Evolutionary conservation across 306 rosid species (phyloP), one percentile per base, ranked within the genome.

Genomic region (Inga laurina): DNA sequence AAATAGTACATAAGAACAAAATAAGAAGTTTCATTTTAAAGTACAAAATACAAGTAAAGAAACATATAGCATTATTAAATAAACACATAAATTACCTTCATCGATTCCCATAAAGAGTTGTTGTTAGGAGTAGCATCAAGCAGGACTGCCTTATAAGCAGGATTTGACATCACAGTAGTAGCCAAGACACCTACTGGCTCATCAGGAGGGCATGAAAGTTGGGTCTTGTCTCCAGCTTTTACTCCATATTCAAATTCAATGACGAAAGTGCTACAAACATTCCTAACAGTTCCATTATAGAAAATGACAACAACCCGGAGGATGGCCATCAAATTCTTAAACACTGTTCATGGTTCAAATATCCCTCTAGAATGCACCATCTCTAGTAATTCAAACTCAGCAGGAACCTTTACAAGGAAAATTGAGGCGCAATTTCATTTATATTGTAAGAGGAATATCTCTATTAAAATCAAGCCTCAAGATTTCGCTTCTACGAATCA

Each of bases 171-270:
- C 0, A 97, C 88, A 7, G 99, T 96, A 74, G 99, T 97, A 69
- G 98, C 99, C 82, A 96, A 85, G 73, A 94, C 98, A 12, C 99
- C 98, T 67, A 96, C 99, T 70, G 98, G 97, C 90, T 94, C 99
- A 11, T 98, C 99, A 22, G 98, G 86, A 85, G 99, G 98, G 73
- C 90, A 91, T 27, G 91, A 96, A 72, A 71, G 89, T 10, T 83
- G 83, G 15, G 87, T 74, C 45, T 59, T 72, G 37, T 82, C 85
- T 78, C 92, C 93, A 48, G 83, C 76, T 49, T 85, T 85, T 13
- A 73, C 67, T 39, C 97, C 99, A 87, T 96, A 96, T 27, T 91
- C 93, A 75, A 94, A 94, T 66, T 94, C 97, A 72, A 96, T 90
- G 34, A 96, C 79, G 4, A 97, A 93, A 51, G 92, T 93, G 82